Conservation (phyloP, 495 filamentous ascomycete genomes). For the Tuber microsphaerosporum region DNA sequence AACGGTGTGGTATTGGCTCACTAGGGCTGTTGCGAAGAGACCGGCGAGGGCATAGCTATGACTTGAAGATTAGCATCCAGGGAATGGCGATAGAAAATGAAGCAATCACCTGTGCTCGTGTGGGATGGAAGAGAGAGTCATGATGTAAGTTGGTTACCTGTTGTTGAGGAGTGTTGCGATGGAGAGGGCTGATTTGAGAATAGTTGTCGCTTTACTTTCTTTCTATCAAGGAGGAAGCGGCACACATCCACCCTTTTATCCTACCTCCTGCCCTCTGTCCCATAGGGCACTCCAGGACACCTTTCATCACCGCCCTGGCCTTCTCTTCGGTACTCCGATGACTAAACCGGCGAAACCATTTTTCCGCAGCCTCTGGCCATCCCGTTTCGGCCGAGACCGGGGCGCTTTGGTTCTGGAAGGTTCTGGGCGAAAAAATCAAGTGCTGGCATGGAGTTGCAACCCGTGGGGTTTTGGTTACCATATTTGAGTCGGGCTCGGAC, state of each 20-base stretch:
- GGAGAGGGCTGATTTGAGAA: neutral
- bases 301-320: neutral
- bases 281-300: neutral
- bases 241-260: neutral
- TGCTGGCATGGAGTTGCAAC: neutral
- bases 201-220: neutral
- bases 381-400: neutral
- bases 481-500: neutral
- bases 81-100: neutral
- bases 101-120: neutral
- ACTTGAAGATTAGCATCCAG: conserved; percentile 3
- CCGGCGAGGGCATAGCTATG: conserved; percentile 55
- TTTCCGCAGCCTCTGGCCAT: neutral
- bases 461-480: neutral
- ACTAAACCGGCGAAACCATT: neutral
- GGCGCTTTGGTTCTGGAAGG: neutral
- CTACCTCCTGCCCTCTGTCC: neutral
- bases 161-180: neutral
- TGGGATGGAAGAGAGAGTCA: neutral
- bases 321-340: neutral
- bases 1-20: conserved; percentile 51
- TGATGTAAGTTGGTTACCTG: conserved; percentile 20
- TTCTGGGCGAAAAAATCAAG: neutral
- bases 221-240: neutral
- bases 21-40: conserved; percentile 54